phyloP scores from a whole-genome alignment of 148 eudicot genomes.

The Chenopodium suecicum region DNA sequence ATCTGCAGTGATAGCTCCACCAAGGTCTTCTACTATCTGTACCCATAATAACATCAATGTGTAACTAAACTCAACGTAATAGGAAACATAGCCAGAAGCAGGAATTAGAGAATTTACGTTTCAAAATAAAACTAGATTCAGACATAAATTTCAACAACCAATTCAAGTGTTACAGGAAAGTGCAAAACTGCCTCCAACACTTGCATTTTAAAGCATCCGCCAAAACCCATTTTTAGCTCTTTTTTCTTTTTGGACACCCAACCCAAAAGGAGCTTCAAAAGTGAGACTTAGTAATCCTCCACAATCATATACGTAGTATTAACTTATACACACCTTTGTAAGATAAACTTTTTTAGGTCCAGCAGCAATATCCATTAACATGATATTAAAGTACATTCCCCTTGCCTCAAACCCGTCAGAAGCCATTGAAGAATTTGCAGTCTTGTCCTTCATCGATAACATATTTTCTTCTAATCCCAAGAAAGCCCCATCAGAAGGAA shows the following conservation, averaged over 20 bases:
- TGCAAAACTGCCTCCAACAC: neutral
- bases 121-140: neutral
- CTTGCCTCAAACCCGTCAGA: slow-evolving; percentile 25
- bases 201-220: neutral
- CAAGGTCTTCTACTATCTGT: slow-evolving; percentile 75
- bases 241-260: neutral
- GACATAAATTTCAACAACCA: neutral
- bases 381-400: slow-evolving; percentile 39
- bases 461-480: slow-evolving; percentile 23
- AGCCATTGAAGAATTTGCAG: slow-evolving; percentile 27
- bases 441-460: slow-evolving; percentile 21
- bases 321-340: slow-evolving; percentile 53
- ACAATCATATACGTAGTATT: neutral
- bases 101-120: neutral
- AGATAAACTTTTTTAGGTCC: slow-evolving; percentile 60
- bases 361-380: slow-evolving; percentile 90
- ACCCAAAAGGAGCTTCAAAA: too few relatives aligned
- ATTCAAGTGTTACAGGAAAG: neutral
- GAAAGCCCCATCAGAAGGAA: slow-evolving; percentile 27
- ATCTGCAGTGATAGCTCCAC: slow-evolving; percentile 66
- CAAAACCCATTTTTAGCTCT: neutral
- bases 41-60: slow-evolving; percentile 33
- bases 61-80: slow-evolving; percentile 4
- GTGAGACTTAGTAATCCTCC: neutral
- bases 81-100: neutral